Evolutionary conservation across 345 rosid genomes (phyloP).

Genomic region (Anacardium occidentale): DNA sequence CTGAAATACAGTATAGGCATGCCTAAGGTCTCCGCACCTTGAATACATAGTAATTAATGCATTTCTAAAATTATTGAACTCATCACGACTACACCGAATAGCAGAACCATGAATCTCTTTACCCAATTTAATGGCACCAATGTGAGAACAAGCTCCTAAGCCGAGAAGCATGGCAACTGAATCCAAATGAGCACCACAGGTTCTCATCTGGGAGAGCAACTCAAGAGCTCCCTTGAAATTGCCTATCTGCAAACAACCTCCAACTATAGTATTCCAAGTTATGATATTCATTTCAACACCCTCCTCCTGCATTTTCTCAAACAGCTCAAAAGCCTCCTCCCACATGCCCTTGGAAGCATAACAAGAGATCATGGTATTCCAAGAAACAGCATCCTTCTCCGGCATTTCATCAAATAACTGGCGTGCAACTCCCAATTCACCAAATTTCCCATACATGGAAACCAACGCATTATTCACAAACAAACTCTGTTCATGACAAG

Average conservation of each 20-base stretch:
- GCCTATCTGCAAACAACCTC: constrained; percentile 51
- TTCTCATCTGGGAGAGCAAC: constrained; percentile 55
- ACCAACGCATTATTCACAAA: constrained; percentile 72
- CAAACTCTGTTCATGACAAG: constrained; percentile 40
- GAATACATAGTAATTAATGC: constrained; percentile 78
- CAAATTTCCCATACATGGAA: constrained; percentile 72
- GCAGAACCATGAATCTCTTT: constrained; percentile 66
- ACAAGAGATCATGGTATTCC: constrained; percentile 66
- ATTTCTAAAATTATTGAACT: constrained; percentile 50
- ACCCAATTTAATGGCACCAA: constrained; percentile 51
- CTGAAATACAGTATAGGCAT: constrained; percentile 45
- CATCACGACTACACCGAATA: constrained; percentile 37
- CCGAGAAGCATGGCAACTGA: constrained; percentile 56
- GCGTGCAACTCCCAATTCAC: constrained; percentile 45
- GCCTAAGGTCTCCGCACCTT: constrained; percentile 54
- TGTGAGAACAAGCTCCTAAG: constrained; percentile 66
- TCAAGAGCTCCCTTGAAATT: constrained; percentile 50
- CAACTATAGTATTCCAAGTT: constrained; percentile 69
- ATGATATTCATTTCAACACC: constrained; percentile 46
- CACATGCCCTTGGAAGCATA: constrained; percentile 70
- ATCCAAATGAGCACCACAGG: constrained; percentile 40
- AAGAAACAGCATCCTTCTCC: constrained; percentile 67
- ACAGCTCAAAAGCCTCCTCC: constrained; percentile 61
- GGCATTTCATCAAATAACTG: constrained; percentile 58
- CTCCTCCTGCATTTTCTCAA: constrained; percentile 47